Evolutionary conservation across 768 basidiomycete species (phyloP), one percentile per base, ranked within the genome.

Genomic region (Tylopilus cervinicoccineus): DNA sequence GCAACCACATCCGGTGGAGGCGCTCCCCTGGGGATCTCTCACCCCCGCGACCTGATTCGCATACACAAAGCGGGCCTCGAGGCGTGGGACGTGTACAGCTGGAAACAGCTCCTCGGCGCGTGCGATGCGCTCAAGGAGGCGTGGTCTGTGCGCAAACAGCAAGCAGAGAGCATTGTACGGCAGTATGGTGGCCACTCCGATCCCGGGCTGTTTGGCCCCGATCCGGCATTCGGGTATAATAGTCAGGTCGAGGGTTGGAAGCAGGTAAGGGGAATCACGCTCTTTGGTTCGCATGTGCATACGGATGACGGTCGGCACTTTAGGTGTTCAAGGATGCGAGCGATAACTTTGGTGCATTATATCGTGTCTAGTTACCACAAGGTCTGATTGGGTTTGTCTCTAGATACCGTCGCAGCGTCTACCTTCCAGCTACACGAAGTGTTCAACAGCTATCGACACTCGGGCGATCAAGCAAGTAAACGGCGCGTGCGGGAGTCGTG

Each of bases 341-440:
- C 32, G 62, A 65, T 13, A 70, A 80, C 51, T 70, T 69, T 55
- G 83, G 83, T 79, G 57, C 34, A 75, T 65, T 23, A 36, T 24
- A 2, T 11, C 11, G 31, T 14, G 10, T 22, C 10, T 12, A 44
- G 33, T 14, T 20, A 38, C 5, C 4, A 9, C 16, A 13, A 23
- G 41, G 38, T 44, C 34, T 54, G 28, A 53, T 37, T 38, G 26
- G 13, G 6, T 20, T 16, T 45, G 11, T 34, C 5, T 45, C 5
- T 47, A 60, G 59, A 60, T 41, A 78, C 80, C 4, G 75, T 87
- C 17, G 76, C 78, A 7, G 88, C 88, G 2, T 84, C 81, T 0
- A 71, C 78, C 2, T 83, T 87, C 65, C 88, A 91, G 68, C 79
- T 91, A 70, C 76, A 79, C 54, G 88, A 91, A 60, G 86, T 87